phyloP scores from a whole-genome alignment of 495 filamentous ascomycete genomes.

The Penicillium nucicola region DNA sequence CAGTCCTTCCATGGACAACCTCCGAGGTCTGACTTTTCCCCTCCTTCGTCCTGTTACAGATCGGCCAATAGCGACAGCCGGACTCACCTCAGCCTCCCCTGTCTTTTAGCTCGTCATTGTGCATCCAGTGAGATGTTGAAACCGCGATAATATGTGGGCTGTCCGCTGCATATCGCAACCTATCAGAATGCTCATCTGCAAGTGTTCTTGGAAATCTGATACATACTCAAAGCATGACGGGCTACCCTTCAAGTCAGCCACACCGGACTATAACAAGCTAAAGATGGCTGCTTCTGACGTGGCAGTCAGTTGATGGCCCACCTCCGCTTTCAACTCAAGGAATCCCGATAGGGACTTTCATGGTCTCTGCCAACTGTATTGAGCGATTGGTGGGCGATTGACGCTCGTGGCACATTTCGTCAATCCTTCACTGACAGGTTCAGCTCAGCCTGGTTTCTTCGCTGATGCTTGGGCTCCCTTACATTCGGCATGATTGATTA shows the following conservation, averaged over 20 bases:
- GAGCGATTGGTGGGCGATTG: constrained; percentile 6
- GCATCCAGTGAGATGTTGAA: constrained; percentile 10
- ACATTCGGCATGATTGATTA: constrained; percentile 2
- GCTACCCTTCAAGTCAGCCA: constrained; percentile 10
- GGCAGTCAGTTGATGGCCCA: constrained; percentile 15
- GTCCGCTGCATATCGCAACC: constrained; percentile 10
- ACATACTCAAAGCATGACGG: constrained; percentile 19
- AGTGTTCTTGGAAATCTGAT: constrained; percentile 14
- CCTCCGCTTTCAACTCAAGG: constrained; percentile 8
- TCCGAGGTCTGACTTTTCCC: constrained; percentile 1
- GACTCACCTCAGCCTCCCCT: constrained; percentile 10
- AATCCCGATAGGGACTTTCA: constrained; percentile 14
- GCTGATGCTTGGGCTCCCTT: constrained; percentile 8
- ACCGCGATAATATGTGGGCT: constrained; percentile 4
- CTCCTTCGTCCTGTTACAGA: constrained; percentile 5
- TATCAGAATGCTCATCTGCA: constrained; percentile 12
- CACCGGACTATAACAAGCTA: constrained; percentile 6
- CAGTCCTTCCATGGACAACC: background rate
- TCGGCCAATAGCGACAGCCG: constrained; percentile 11
- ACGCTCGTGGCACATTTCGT: background rate
- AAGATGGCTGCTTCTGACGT: constrained; percentile 27
- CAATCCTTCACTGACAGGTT: background rate
- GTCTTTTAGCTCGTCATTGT: constrained; percentile 1
- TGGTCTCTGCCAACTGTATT: constrained; percentile 1
- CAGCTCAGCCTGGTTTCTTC: constrained; percentile 13